Evolutionary conservation across 176 grass and related monocot genomes (phyloP).

Genomic region (Oryza longistaminata): DNA sequence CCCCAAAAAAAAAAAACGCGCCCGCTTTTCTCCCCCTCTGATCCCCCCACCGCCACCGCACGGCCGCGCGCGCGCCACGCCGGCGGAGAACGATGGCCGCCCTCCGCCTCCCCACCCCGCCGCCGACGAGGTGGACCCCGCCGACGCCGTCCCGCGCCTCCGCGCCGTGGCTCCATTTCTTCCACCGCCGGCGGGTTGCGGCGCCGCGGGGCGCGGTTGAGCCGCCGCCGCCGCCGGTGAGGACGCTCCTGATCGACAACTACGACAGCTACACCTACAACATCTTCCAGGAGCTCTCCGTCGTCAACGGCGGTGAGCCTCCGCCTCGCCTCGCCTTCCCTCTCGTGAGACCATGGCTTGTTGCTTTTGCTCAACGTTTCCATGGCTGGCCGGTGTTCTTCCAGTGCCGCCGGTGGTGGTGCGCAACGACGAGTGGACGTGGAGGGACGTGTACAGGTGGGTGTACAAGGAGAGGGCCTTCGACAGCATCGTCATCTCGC

Average conservation of each 20-base stretch:
- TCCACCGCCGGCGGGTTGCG: background rate
- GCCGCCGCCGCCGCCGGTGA: conserved; percentile 30
- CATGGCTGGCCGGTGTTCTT: background rate
- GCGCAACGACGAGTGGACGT: conserved; percentile 93
- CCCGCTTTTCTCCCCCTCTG: background rate
- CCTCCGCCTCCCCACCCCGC: conserved; percentile 40
- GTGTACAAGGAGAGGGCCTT: conserved; percentile 78
- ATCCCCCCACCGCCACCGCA: too few relatives aligned
- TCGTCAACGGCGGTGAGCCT: conserved; percentile 84
- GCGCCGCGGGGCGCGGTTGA: background rate
- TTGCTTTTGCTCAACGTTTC: background rate
- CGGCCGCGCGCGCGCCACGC: conserved; percentile 1
- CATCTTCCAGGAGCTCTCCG: conserved; percentile 87
- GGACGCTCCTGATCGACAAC: conserved; percentile 91
- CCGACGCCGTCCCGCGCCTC: background rate
- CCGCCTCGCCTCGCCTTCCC: conserved; percentile 6
- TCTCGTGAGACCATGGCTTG: too few relatives aligned
- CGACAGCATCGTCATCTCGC: conserved; percentile 95
- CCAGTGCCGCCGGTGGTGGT: conserved; percentile 74
- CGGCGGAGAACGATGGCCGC: conserved; percentile 36
- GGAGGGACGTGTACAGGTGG: conserved; percentile 63
- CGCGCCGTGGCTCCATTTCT: background rate
- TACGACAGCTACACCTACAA: conserved; percentile 99
- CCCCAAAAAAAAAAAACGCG: conserved; percentile 39
- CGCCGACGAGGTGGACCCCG: too few relatives aligned